Base-by-base conservation (phyloP, 495 filamentous ascomycete species). In the Massariosphaeria phaeospora region DNA sequence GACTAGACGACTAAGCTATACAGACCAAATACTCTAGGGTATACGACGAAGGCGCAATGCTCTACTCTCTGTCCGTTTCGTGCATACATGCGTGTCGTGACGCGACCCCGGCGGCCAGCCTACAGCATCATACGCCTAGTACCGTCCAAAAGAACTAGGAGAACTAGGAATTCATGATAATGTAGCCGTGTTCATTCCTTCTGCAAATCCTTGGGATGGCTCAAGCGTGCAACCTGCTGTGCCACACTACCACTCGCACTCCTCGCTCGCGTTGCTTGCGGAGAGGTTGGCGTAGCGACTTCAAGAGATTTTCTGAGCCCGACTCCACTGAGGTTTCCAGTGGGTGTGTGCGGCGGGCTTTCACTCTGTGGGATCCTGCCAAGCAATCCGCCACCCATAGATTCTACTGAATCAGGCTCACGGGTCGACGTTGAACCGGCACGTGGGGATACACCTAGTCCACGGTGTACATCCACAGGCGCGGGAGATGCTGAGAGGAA, bases 291-390 rank as follows among this genome's bases (percentile, higher is more conserved):
- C 6, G 59, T 31, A 18, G 8, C 27, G 11, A 64, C 33, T 15
- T 61, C 59, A 26, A 66, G 15, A 43, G 60, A 62, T 44, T 55
- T 62, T 25, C 60, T 33, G 35, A 69, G 48, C 1, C 66, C 68
- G 18, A 69, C 13, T 13, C 44, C 58, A 25, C 39, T 52, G 17
- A 60, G 48, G 24, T 46, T 59, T 13, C 18, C 56, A 23, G 48
- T 36, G 7, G 56, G 48, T 13, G 56, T 50, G 10, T 41, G 34
- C 17, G 57, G 52, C 12, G 52, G 38, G 24, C 43, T 45, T 2
- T 21, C 4, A n/a, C 41, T 41, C 23, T 54, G 39, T 26, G 39
- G 3, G 20, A n/a, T 36, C 31, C 41, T 52, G 39, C 25, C 38
- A 27, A 42, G 13, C 46, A 40, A 2, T 10, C 13, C 24, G 11